phyloP scores from a whole-genome alignment of 495 filamentous ascomycete genomes.

The Glarea lozoyensis region DNA sequence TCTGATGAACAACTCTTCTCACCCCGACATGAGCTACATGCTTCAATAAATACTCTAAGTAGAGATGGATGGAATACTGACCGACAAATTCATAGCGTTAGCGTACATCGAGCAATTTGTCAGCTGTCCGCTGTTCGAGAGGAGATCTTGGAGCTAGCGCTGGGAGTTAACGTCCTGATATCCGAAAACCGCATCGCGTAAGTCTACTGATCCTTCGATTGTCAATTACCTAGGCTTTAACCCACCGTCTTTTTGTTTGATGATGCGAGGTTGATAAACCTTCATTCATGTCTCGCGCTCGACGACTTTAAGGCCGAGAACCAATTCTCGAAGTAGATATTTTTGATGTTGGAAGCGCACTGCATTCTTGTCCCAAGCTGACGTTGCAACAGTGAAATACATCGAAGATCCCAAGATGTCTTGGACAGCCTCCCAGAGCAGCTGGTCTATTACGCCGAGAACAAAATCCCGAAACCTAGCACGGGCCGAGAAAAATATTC shows the following conservation, averaged over 20 bases:
- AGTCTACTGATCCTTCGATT: conserved; percentile 1
- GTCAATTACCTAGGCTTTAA: background rate
- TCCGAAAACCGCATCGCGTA: conserved; percentile 13
- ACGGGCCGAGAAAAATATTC: conserved; percentile 5
- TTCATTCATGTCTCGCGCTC: no score
- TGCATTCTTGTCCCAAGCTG: background rate
- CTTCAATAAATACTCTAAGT: conserved; percentile 9
- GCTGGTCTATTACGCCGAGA: conserved; percentile 12
- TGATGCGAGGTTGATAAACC: no score
- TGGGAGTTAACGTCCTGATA: conserved; percentile 11
- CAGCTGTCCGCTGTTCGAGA: conserved; percentile 11
- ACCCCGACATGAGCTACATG: conserved; percentile 3
- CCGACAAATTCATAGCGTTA: conserved; percentile 1
- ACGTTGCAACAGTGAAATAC: conserved; percentile 11
- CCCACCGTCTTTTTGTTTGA: no score
- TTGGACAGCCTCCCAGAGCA: conserved; percentile 8
- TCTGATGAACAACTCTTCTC: conserved; percentile 7
- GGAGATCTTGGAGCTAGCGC: conserved; percentile 19
- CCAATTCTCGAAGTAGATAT: no score
- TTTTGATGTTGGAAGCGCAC: no score
- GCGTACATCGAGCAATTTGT: conserved; percentile 6
- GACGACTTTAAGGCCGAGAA: no score
- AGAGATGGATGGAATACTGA: conserved; percentile 14
- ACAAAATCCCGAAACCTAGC: conserved; percentile 5
- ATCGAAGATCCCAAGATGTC: conserved; percentile 3